phyloP scores from a whole-genome alignment of 371 early-diverging fungal species.

The Mortierella sp. region DNA sequence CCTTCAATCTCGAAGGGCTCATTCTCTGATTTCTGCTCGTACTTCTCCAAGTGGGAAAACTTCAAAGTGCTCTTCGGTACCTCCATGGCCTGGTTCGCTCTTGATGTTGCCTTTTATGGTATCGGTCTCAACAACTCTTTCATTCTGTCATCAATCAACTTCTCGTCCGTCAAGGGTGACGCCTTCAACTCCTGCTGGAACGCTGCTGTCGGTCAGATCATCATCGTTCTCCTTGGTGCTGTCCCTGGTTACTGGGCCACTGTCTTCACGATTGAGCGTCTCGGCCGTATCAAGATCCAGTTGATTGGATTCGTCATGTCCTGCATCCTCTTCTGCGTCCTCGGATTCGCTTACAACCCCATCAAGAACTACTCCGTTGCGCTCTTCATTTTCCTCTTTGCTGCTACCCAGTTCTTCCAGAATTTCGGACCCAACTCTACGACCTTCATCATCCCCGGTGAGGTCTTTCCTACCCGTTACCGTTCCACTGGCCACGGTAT shows the following conservation, averaged over 20 bases:
- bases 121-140: slow-evolving; percentile 84
- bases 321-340: slow-evolving; percentile 78
- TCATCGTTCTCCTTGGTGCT: slow-evolving; percentile 85
- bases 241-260: slow-evolving; percentile 92
- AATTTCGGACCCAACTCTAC: slow-evolving; percentile 93
- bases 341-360: slow-evolving; percentile 72
- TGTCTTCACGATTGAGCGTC: slow-evolving; percentile 79
- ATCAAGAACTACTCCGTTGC: slow-evolving; percentile 59
- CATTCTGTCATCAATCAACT: slow-evolving; percentile 80
- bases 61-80: slow-evolving; percentile 83
- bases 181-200: slow-evolving; percentile 68
- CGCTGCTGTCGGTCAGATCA: slow-evolving; percentile 81
- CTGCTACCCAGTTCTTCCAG: slow-evolving; percentile 87
- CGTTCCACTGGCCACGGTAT: slow-evolving; percentile 91
- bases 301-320: slow-evolving; percentile 80
- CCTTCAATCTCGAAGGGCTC: slow-evolving; percentile 61
- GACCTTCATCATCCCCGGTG: slow-evolving; percentile 88
- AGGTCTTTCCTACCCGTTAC: slow-evolving; percentile 89
- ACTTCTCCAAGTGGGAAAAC: slow-evolving; percentile 86
- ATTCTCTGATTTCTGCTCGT: slow-evolving; percentile 74
- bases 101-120: slow-evolving; percentile 92
- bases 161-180: slow-evolving; percentile 59
- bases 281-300: slow-evolving; percentile 88
- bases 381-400: slow-evolving; percentile 79
- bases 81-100: slow-evolving; percentile 84